phyloP scores from a whole-genome alignment of 2,329 filamentous ascomycete genomes.

The Macrophomina pseudophaseolina region DNA sequence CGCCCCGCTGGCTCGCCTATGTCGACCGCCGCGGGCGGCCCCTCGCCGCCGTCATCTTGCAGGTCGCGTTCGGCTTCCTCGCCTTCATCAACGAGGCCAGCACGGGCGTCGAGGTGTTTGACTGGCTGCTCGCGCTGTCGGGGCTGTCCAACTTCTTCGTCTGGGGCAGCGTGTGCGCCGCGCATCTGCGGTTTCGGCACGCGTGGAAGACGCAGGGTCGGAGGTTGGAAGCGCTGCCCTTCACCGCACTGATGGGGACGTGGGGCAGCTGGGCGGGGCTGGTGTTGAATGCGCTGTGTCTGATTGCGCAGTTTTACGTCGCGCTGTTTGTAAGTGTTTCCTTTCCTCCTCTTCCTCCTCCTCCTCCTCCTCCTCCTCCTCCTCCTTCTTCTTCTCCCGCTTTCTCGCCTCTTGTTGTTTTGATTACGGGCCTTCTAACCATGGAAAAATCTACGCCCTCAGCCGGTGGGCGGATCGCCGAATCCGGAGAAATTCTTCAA shows the following conservation, averaged over 20 bases:
- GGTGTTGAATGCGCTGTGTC: slow-evolving; percentile 45
- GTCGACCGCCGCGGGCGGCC: slow-evolving; percentile 78
- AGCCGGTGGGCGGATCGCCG: slow-evolving; percentile 39
- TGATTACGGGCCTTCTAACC: too few species aligned
- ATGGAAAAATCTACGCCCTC: neutral
- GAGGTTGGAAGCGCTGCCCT: slow-evolving; percentile 51
- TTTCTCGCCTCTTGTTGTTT: too few species aligned
- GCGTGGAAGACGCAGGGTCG: slow-evolving; percentile 45
- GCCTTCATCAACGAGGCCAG: slow-evolving; percentile 75
- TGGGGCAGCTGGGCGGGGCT: slow-evolving; percentile 48
- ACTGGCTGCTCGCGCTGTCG: slow-evolving; percentile 79
- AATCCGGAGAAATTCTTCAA: slow-evolving; percentile 52
- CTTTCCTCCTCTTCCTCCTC: neutral
- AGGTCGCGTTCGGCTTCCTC: slow-evolving; percentile 64
- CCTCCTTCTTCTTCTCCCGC: too few species aligned
- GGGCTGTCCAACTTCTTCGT: slow-evolving; percentile 77
- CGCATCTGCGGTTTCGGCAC: slow-evolving; percentile 86
- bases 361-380: too few species aligned
- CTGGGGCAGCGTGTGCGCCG: slow-evolving; percentile 82
- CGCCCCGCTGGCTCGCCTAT: slow-evolving; percentile 62
- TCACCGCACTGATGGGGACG: slow-evolving; percentile 48
- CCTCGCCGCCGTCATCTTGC: slow-evolving; percentile 58
- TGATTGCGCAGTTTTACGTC: slow-evolving; percentile 42
- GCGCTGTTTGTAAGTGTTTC: slow-evolving; percentile 31
- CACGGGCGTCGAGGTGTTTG: slow-evolving; percentile 70